phyloP scores from a whole-genome alignment of 1,139 yeast species.

The Yamadazyma mexicana region DNA sequence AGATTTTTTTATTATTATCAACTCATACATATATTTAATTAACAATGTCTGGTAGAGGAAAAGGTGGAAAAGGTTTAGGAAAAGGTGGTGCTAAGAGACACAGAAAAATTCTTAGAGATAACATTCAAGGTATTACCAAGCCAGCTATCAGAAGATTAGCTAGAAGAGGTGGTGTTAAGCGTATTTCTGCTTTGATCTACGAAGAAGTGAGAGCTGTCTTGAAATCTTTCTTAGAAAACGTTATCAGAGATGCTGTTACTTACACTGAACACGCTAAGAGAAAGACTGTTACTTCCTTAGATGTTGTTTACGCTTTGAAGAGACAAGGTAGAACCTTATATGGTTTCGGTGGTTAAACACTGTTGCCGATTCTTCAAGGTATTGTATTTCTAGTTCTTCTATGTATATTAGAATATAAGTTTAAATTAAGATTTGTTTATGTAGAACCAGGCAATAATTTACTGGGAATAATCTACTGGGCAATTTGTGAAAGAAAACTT shows the following conservation, averaged over 20 bases:
- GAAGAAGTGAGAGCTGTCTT: conserved; percentile 98
- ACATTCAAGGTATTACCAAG: conserved; percentile 99
- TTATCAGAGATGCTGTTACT: conserved; percentile 98
- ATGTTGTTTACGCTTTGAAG: conserved; percentile 40
- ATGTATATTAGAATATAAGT: conserved; percentile 20
- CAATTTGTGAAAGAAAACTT: background rate
- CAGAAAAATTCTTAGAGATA: conserved; percentile 98
- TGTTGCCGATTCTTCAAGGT: conserved; percentile 3
- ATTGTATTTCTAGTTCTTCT: conserved; percentile 15
- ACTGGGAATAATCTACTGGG: too few relatives aligned
- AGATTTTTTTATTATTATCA: conserved; percentile 4
- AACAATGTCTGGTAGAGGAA: conserved; percentile 98
- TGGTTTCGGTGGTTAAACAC: conserved; percentile 96
- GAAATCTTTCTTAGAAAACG: conserved; percentile 94
- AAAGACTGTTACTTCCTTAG: conserved; percentile 61
- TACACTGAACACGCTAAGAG: conserved; percentile 99
- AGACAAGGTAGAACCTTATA: conserved; percentile 99
- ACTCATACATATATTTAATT: conserved; percentile 16
- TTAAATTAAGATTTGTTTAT: background rate
- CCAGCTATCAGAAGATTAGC: conserved; percentile 99
- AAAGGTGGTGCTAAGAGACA: conserved; percentile 99
- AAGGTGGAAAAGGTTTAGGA: conserved; percentile 99
- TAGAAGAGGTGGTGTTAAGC: conserved; percentile 99
- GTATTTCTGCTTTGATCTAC: conserved; percentile 97
- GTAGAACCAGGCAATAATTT: too few relatives aligned